Evolutionary conservation across 257 asterid genomes (phyloP).

Genomic region (Solanum raphanifolium): DNA sequence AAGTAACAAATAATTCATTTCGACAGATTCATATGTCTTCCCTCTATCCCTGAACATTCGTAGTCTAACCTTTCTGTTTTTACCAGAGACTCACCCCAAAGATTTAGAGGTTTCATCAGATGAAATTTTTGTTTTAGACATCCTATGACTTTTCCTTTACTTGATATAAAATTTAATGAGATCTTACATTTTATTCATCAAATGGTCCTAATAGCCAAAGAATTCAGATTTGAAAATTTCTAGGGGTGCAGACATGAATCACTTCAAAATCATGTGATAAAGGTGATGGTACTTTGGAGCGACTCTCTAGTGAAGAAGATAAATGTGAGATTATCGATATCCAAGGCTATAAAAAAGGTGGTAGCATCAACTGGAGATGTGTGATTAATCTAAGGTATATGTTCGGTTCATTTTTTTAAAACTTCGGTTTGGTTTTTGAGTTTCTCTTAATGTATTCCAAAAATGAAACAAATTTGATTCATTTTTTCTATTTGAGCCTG

Average conservation of each 20-base stretch:
- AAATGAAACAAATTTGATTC: no score
- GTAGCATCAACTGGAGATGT: slow-evolving; percentile 22
- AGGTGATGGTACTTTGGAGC: neutral
- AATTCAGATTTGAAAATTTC: slow-evolving; percentile 10
- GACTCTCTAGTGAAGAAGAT: neutral
- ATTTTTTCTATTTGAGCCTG: no score
- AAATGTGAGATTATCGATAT: neutral
- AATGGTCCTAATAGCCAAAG: neutral
- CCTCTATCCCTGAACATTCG: no score
- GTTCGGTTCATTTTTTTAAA: neutral
- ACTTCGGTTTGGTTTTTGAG: no score
- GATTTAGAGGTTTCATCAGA: neutral
- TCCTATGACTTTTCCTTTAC: neutral
- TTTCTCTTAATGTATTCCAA: no score
- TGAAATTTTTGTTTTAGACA: neutral
- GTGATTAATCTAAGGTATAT: neutral
- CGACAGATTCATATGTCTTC: no score
- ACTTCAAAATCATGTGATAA: slow-evolving; percentile 13
- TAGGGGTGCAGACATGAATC: slow-evolving; percentile 20
- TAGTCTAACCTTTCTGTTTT: no score
- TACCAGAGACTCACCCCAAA: neutral
- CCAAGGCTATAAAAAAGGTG: neutral
- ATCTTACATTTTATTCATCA: neutral
- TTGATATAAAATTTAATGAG: neutral
- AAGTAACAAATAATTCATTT: no score